Conservation (phyloP, 148 eudicot species). For the Polygonum maritimum region DNA sequence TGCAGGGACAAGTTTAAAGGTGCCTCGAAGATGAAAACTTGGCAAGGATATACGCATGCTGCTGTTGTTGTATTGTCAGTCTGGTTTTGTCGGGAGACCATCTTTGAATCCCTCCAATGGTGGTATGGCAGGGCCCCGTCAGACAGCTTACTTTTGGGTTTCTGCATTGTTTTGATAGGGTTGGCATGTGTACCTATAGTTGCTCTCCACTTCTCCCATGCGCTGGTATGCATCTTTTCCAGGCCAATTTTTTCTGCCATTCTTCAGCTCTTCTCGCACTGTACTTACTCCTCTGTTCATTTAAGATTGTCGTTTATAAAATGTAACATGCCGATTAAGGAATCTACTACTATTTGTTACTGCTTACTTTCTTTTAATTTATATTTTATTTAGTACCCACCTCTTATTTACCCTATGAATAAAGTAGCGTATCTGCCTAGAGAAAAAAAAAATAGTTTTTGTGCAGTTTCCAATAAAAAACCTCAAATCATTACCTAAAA, state of each 20-base stretch:
- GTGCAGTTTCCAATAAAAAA: too few relatives aligned
- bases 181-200: slow-evolving; percentile 87
- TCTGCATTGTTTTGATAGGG: slow-evolving; percentile 76
- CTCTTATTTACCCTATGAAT: too few relatives aligned
- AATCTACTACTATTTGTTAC: too few relatives aligned
- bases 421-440: too few relatives aligned
- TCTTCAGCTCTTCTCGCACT: neutral
- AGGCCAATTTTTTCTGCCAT: neutral
- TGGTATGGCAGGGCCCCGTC: slow-evolving; percentile 93
- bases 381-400: too few relatives aligned
- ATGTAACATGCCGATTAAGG: too few relatives aligned
- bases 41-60: slow-evolving; percentile 91
- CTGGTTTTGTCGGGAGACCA: slow-evolving; percentile 96
- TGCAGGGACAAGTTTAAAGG: slow-evolving; percentile 77
- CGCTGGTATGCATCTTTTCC: slow-evolving; percentile 44
- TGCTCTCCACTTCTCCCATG: slow-evolving; percentile 87
- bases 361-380: too few relatives aligned
- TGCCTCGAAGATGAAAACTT: slow-evolving; percentile 88
- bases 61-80: slow-evolving; percentile 75
- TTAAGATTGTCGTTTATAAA: too few relatives aligned
- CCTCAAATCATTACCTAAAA: too few relatives aligned
- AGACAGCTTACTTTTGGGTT: slow-evolving; percentile 89
- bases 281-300: neutral
- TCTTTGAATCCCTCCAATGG: slow-evolving; percentile 98
- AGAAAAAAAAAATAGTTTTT: too few relatives aligned